Conservation (phyloP, 495 filamentous ascomycete species). For the Aspergillus hancockii region DNA sequence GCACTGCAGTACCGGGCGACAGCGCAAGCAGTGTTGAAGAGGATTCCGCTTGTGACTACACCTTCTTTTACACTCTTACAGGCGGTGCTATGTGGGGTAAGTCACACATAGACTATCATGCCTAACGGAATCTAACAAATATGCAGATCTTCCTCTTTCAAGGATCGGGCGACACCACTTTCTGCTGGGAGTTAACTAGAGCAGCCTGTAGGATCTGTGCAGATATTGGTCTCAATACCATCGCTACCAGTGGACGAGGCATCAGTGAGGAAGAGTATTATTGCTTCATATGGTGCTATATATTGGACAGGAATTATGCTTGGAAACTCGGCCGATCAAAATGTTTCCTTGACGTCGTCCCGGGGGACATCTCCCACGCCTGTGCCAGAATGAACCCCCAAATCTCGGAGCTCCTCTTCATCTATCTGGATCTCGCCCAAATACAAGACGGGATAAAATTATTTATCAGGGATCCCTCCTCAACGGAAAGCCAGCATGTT, state of each 20-base stretch:
- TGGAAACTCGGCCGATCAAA: conserved; percentile 18
- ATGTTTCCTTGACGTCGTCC: conserved; percentile 10
- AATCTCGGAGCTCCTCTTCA: conserved; percentile 14
- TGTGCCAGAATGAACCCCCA: not conserved
- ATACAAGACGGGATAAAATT: conserved; percentile 22
- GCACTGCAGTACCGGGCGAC: conserved; percentile 16
- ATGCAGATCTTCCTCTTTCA: conserved; percentile 24
- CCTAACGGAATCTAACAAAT: not conserved
- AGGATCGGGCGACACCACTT: conserved; percentile 21
- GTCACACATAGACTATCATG: not conserved
- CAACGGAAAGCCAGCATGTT: not conserved
- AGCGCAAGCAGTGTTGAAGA: conserved; percentile 19
- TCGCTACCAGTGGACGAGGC: not conserved
- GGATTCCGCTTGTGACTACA: conserved; percentile 15
- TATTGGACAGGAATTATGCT: conserved; percentile 25
- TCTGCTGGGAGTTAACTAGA: conserved; percentile 19
- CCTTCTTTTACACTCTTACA: conserved; percentile 20
- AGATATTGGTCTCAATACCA: conserved; percentile 16
- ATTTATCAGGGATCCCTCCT: conserved; percentile 3
- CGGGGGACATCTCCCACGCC: not conserved
- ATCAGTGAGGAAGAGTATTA: conserved; percentile 21
- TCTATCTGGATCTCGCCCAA: conserved; percentile 24
- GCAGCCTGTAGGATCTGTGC: conserved; percentile 23
- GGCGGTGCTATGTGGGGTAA: conserved; percentile 17
- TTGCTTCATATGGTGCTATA: conserved; percentile 30